Base-by-base conservation (phyloP, 371 early-diverging fungal species). In the Dichotomocladium elegans region DNA sequence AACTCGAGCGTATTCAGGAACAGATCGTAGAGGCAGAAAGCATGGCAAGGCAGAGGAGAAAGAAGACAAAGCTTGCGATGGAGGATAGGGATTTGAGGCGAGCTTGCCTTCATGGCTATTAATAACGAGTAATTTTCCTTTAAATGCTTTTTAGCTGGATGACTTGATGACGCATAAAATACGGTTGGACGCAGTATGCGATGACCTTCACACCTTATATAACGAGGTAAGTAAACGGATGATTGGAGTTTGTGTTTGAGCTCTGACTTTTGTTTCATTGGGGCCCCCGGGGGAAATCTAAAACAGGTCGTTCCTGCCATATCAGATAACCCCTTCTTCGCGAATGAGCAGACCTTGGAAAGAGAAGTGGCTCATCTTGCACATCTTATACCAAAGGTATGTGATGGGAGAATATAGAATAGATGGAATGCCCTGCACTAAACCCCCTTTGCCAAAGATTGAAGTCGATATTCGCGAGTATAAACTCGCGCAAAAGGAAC, bases 141-240 rank as follows among this genome's bases (percentile, higher is more conserved):
- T n/a, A 19, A 29, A 10, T 40, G 41, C 21, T 24, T 8, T 5
- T 17, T 42, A 60, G 74, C 55, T 72, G 34, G 43, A 64, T 14
- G 72, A 72, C 21, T 42, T 72, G 24, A 53, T 50, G 29, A 25
- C 22, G 24, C 62, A 70, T 45, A 75, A 70, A 45, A 11, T 41
- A 22, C 63, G 55, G 28, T 40, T 75, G 34, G 68, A 75, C 37
- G 41, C 31, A 9, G 50, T 58, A 26, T 75, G 72, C 49, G 46
- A 54, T 4, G 55, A 67, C 26, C 30, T 75, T 17, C 65, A 65
- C 28, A 15, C 35, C 12, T 40, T 75, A 22, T 72, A 67, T 42
- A 68, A 75, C 19, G 58, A 75, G 58, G 75, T 74, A 47, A 30
- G 47, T 19, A 22, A 41, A 19, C n/a, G n/a, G n/a, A n/a, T n/a